Base-by-base conservation (phyloP, 2,329 filamentous ascomycete species). In the Aureobasidium mangrovei region DNA sequence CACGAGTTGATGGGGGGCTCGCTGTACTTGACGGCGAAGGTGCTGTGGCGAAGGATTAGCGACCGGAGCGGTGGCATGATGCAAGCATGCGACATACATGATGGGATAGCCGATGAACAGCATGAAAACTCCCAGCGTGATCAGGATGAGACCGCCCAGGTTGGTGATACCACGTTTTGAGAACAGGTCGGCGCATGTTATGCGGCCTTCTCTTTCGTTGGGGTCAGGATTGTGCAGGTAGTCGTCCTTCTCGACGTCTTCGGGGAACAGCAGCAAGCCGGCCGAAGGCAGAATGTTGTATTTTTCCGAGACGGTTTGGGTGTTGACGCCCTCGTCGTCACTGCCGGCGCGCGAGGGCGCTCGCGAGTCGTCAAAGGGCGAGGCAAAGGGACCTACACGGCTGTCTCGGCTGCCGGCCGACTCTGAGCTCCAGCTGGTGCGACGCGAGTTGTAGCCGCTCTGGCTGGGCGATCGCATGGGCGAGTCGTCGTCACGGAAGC, bases 211-310 rank as follows among this genome's bases (percentile, higher is more conserved):
- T 60, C 78, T 79, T 44, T 86, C 83, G 51, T 77, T 77, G 1
- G 82, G 80, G 62, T 84, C 82, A 0, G 84, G 84, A 61, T 86
- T 86, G 64, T 88, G 84, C 58, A 88, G 63, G 59, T 80, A 84
- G 63, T 88, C 84, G 64, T 88, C 84, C 62, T 85, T 85, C 65
- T 88, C 84, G 26, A 86, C 80, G 63, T 87, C 84, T 65, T 86
- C 82, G 0, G 84, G 84, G 61, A 83, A 87, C 24, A 87, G 69
- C 39, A 88, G 65, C 51, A 87, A 69, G 4, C 82, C 82, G 10
- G 82, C 79, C 2, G 81, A 83, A 0, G 84, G 83, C 65, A 80
- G 74, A 52, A 88, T 86, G 63, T 85, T 86, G 67, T 84, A 87
- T 67, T 87, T 87, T 63, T 86, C 82, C 12, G 82, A 81, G 3